phyloP scores from a whole-genome alignment of 768 basidiomycete genomes.

The Agrocybe pediades region DNA sequence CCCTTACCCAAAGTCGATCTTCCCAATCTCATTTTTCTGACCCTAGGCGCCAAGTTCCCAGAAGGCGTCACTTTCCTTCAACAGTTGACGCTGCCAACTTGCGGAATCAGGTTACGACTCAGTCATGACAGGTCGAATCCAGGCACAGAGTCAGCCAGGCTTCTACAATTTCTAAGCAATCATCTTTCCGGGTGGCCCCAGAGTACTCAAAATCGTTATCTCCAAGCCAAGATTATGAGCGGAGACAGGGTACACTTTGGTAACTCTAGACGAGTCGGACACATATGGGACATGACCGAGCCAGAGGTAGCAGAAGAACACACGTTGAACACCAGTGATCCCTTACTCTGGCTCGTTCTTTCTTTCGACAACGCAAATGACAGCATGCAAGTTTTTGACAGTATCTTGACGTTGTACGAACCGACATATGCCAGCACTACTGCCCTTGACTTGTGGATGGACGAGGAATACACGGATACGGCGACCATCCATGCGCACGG shows the following conservation, averaged over 20 bases:
- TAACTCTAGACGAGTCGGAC: conserved; percentile 23
- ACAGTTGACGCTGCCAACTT: conserved; percentile 19
- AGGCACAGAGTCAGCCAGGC: conserved; percentile 3
- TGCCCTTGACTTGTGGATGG: conserved; percentile 22
- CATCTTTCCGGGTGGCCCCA: conserved; percentile 20
- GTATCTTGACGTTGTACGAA: conserved; percentile 18
- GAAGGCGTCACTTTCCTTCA: conserved; percentile 18
- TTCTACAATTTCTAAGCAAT: conserved; percentile 17
- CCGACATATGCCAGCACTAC: conserved; percentile 21
- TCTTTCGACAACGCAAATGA: conserved; percentile 13
- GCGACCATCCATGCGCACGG: conserved; percentile 1
- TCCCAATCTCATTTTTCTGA: conserved; percentile 21
- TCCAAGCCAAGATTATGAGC: conserved; percentile 25
- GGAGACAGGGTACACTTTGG: conserved; percentile 25
- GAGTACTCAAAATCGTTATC: conserved; percentile 14
- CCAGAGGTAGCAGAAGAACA: conserved; percentile 18
- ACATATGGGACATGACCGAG: conserved; percentile 25
- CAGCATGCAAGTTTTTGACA: conserved; percentile 16
- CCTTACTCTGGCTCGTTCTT: conserved; percentile 22
- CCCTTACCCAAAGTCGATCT: conserved; percentile 9
- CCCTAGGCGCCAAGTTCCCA: conserved; percentile 17
- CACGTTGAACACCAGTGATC: conserved; percentile 12
- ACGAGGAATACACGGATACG: conserved; percentile 15
- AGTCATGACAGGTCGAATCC: conserved; percentile 6
- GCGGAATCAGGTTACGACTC: conserved; percentile 21